phyloP scores from a whole-genome alignment of 495 filamentous ascomycete species.

The Annulohypoxylon bovei region DNA sequence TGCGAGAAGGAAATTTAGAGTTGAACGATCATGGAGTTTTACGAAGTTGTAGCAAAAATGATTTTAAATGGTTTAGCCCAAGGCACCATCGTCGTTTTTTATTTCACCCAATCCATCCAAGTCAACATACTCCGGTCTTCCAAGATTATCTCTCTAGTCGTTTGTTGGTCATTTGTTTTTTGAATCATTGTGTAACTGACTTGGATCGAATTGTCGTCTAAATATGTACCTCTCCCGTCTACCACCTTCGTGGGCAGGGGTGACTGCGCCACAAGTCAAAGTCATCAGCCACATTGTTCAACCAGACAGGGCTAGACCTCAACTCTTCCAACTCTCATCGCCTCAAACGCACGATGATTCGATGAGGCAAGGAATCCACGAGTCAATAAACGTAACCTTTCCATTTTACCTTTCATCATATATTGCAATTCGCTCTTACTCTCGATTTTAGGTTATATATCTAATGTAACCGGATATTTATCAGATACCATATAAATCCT shows the following conservation, averaged over 20 bases:
- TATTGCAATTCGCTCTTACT: not conserved
- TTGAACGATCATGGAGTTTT: constrained; percentile 33
- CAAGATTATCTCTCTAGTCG: not conserved
- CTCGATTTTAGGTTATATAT: not conserved
- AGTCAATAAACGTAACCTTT: constrained; percentile 3
- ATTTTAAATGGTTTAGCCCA: constrained; percentile 19
- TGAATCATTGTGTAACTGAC: not conserved
- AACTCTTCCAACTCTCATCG: not conserved
- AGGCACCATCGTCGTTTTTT: not conserved
- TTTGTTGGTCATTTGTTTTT: not conserved
- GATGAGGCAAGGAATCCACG: not conserved
- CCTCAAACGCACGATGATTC: not conserved
- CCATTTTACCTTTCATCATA: not conserved
- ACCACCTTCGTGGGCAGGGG: constrained; percentile 6
- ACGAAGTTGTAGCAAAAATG: constrained; percentile 39
- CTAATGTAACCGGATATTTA: not conserved
- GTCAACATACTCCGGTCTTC: not conserved
- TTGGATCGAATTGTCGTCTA: not conserved
- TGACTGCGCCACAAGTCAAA: constrained; percentile 36
- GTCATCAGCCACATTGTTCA: constrained; percentile 14
- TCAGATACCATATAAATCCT: not conserved
- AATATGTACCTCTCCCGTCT: not conserved
- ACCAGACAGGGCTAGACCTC: not conserved
- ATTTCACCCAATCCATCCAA: constrained; percentile 1
- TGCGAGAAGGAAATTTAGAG: constrained; percentile 12